Evolutionary conservation across 768 basidiomycete genomes (phyloP).

Genomic region (Lyophyllum atratum): DNA sequence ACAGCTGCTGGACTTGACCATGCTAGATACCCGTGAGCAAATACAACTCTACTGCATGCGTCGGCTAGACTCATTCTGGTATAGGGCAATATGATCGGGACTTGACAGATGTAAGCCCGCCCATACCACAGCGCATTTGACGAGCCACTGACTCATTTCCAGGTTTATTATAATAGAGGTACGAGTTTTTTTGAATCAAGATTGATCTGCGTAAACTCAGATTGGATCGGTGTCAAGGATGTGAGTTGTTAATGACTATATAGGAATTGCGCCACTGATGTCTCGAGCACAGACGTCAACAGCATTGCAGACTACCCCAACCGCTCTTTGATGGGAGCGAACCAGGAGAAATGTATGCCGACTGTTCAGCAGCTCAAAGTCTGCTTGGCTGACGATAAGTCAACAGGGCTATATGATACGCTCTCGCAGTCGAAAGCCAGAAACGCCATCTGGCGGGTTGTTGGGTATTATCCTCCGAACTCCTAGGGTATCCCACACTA

Average conservation of each 20-base stretch:
- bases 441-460: constrained; percentile 55
- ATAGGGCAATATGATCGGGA: constrained; percentile 56
- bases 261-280: constrained; percentile 15
- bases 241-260: constrained; percentile 2
- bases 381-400: not conserved
- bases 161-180: constrained; percentile 57
- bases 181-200: constrained; percentile 3
- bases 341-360: constrained; percentile 52
- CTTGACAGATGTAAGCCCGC: constrained; percentile 50
- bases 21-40: constrained; percentile 59
- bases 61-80: not conserved
- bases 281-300: constrained; percentile 38
- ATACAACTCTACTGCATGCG: not conserved
- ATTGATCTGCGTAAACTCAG: not conserved
- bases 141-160: not conserved
- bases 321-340: constrained; percentile 55
- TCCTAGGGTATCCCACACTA: not conserved
- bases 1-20: constrained; percentile 59
- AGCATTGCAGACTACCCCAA: constrained; percentile 41
- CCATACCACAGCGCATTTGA: not conserved
- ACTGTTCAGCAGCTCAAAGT: not conserved
- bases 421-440: constrained; percentile 45
- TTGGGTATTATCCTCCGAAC: constrained; percentile 37
- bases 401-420: constrained; percentile 48
- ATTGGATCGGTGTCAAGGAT: not conserved